These are phyloP conservation scores for Aspergillus sp. DNA, from an alignment of 2,329 filamentous ascomycete species.

Conservation along the genomic window DNA sequence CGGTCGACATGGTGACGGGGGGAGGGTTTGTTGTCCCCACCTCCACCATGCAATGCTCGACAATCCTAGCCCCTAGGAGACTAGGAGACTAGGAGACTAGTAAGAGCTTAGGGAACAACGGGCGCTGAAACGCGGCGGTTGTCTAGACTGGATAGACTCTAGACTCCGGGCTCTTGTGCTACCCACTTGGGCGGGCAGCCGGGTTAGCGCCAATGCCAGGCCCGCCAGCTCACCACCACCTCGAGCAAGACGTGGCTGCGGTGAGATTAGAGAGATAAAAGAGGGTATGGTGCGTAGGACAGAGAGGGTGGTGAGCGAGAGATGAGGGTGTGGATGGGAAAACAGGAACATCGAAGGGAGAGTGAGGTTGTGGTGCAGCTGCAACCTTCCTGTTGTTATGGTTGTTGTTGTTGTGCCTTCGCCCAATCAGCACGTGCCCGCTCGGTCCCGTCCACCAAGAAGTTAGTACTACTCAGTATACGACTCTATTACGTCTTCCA, in stretches of 20 bases:
- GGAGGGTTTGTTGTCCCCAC: conserved; percentile 31
- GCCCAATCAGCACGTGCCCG: neutral
- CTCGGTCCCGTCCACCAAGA: neutral
- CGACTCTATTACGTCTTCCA: no score
- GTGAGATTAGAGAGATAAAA: neutral
- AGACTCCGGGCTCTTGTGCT: conserved; percentile 8
- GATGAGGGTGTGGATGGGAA: neutral
- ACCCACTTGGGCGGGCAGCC: conserved; percentile 15
- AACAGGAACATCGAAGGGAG: neutral
- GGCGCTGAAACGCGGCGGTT: neutral
- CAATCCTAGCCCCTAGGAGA: neutral
- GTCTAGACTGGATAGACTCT: neutral
- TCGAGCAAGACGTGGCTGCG: neutral
- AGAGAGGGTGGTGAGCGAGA: neutral
- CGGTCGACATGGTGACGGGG: conserved; percentile 38
- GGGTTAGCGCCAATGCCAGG: conserved; percentile 9
- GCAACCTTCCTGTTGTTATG: neutral
- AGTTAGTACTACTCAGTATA: neutral
- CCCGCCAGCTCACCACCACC: conserved; percentile 1
- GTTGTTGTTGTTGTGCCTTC: neutral
- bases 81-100: neutral
- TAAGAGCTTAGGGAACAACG: neutral
- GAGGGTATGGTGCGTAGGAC: neutral
- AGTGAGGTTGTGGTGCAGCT: neutral
- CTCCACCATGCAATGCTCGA: conserved; percentile 7